These are phyloP conservation scores for Suhomyces wounanorum DNA, from an alignment of 1,139 yeast species.

Conservation along the genomic window DNA sequence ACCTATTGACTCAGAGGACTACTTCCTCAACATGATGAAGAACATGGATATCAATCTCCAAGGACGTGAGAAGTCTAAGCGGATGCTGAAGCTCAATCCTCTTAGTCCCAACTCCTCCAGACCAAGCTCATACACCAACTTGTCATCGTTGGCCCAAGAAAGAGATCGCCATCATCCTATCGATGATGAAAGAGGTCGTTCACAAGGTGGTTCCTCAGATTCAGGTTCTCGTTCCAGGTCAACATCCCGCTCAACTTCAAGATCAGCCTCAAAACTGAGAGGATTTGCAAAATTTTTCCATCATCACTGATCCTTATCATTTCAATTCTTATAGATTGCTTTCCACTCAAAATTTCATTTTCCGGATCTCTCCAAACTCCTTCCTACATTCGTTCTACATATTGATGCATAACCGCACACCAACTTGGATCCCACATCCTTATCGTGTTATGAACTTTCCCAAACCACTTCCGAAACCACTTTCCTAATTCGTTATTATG, in stretches of 20 bases:
- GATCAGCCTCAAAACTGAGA: constrained; percentile 24
- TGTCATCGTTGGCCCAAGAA: constrained; percentile 17
- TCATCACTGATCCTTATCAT: constrained; percentile 6
- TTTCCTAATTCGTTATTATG: too few relatives aligned
- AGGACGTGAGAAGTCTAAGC: constrained; percentile 9
- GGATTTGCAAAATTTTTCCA: constrained; percentile 26
- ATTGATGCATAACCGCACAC: too few relatives aligned
- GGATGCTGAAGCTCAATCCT: constrained; percentile 11
- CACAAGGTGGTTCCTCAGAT: constrained; percentile 13
- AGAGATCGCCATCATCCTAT: constrained; percentile 7
- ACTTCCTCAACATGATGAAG: constrained; percentile 35
- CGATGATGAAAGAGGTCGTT: constrained; percentile 17
- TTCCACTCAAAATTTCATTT: not conserved
- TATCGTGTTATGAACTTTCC: too few relatives aligned
- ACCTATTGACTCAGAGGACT: constrained; percentile 33
- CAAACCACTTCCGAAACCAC: too few relatives aligned
- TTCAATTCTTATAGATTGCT: constrained; percentile 3
- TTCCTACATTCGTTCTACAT: not conserved
- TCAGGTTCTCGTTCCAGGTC: not conserved
- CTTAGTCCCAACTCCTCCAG: constrained; percentile 15
- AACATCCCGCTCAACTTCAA: constrained; percentile 17
- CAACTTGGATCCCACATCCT: too few relatives aligned
- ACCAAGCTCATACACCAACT: constrained; percentile 20
- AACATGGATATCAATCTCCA: constrained; percentile 19
- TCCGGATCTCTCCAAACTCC: not conserved